Conservation (phyloP, 345 rosid species). For the Populus nigra region DNA sequence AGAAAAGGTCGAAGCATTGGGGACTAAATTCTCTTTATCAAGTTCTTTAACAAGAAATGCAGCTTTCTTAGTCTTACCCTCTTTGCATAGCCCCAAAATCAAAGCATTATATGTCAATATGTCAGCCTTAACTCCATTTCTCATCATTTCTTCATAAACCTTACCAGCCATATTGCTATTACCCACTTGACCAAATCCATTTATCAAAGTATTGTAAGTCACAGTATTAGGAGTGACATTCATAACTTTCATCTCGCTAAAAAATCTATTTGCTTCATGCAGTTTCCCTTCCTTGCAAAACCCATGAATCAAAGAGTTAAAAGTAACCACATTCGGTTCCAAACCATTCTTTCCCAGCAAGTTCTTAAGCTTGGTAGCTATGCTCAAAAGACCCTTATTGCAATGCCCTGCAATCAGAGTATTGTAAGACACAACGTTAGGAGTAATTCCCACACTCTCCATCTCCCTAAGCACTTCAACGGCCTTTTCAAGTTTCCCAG, state of each 20-base stretch:
- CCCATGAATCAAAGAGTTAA: conserved; percentile 61
- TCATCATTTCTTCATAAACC: conserved; percentile 69
- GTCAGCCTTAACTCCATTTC: conserved; percentile 54
- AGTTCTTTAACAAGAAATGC: conserved; percentile 73
- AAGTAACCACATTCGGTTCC: conserved; percentile 64
- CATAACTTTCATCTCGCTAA: conserved; percentile 58
- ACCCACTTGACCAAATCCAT: conserved; percentile 56
- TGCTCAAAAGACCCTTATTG: conserved; percentile 56
- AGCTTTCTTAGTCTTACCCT: conserved; percentile 89
- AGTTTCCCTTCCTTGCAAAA: conserved; percentile 57
- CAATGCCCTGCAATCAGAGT: conserved; percentile 74
- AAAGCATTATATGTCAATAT: conserved; percentile 73
- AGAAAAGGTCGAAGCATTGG: conserved; percentile 72
- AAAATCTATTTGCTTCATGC: conserved; percentile 57
- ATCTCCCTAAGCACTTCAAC: conserved; percentile 53
- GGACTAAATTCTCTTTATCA: conserved; percentile 60
- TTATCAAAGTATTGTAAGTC: conserved; percentile 76
- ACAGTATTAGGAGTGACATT: conserved; percentile 56
- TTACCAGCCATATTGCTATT: conserved; percentile 51
- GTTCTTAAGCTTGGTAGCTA: conserved; percentile 60
- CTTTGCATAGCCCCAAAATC: conserved; percentile 76
- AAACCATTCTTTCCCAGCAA: conserved; percentile 48
- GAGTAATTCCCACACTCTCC: conserved; percentile 49
- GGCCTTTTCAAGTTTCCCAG: conserved; percentile 63
- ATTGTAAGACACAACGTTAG: conserved; percentile 55